Percentiles rank a stretch among this genome's conserved stretches.
Conservation (phyloP, 192 early-diverging fungal genomes). For the Mortierella hygrophila region DNA sequence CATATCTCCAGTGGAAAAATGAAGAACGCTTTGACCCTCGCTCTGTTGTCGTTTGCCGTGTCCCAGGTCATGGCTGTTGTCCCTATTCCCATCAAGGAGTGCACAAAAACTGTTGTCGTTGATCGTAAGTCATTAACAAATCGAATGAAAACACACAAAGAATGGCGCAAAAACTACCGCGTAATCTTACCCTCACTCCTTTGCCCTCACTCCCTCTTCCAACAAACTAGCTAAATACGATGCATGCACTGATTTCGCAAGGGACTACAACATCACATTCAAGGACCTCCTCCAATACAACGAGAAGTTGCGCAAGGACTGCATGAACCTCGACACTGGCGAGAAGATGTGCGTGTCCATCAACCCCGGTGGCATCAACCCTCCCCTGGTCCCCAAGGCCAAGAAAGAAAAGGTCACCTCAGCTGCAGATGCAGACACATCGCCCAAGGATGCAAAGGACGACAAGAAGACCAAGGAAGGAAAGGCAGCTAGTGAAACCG, state of each 20-base stretch:
- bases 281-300: slow-evolving; percentile 34
- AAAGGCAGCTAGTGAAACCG: background rate
- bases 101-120: slow-evolving; percentile 25
- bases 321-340: slow-evolving; percentile 30
- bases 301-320: slow-evolving; percentile 21
- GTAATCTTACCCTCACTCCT: too few species aligned
- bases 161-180: background rate
- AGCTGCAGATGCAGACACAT: background rate
- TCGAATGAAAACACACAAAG: background rate
- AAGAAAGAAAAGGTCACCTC: background rate
- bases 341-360: slow-evolving; percentile 41
- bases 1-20: background rate
- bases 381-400: background rate
- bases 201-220: background rate
- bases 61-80: slow-evolving; percentile 32
- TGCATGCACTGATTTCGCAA: slow-evolving; percentile 17
- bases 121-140: slow-evolving; percentile 5
- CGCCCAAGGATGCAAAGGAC: background rate
- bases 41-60: slow-evolving; percentile 14
- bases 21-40: slow-evolving; percentile 19
- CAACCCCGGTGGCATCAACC: slow-evolving; percentile 14
- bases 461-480: background rate
- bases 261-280: slow-evolving; percentile 20
- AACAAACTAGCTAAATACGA: background rate
- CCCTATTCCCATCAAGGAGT: slow-evolving; percentile 19